These are phyloP conservation scores for Cupressus sempervirens DNA, from an alignment of 75 land plant genomes.

Conservation along the genomic window DNA sequence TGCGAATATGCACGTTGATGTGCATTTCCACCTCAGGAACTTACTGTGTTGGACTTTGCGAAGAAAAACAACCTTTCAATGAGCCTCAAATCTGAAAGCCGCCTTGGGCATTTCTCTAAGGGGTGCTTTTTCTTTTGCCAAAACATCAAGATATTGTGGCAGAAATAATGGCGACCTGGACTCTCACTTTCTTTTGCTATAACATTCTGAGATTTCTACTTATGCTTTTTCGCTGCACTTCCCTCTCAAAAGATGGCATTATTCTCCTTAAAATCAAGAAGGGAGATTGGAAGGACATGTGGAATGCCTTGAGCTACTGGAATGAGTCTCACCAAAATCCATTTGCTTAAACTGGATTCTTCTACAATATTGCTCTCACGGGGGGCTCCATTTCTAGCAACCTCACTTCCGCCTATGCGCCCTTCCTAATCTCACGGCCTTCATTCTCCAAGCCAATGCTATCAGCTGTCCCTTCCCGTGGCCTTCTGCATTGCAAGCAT, in stretches of 20 bases:
- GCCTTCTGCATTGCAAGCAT: constrained; percentile 15
- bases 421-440: not conserved
- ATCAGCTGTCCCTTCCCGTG: constrained; percentile 24
- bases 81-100: too few species aligned
- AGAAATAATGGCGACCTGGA: too few species aligned
- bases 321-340: not conserved
- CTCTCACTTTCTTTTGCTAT: too few species aligned
- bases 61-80: too few species aligned
- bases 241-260: not conserved
- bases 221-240: not conserved
- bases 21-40: too few species aligned
- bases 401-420: constrained; percentile 11
- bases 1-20: too few species aligned
- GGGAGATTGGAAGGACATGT: not conserved
- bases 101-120: too few species aligned
- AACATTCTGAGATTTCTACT: not conserved
- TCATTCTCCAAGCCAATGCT: not conserved
- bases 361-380: not conserved
- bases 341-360: not conserved
- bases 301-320: not conserved
- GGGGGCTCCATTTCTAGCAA: not conserved
- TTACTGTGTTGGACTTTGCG: too few species aligned
- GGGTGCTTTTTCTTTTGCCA: too few species aligned
- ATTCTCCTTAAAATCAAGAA: not conserved
- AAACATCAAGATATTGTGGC: too few species aligned